A percentile compares a stretch with the other conserved stretches of the same genome.
Evolutionary conservation across 495 filamentous ascomycete genomes (phyloP).

Genomic region (Delitschia confertaspora): DNA sequence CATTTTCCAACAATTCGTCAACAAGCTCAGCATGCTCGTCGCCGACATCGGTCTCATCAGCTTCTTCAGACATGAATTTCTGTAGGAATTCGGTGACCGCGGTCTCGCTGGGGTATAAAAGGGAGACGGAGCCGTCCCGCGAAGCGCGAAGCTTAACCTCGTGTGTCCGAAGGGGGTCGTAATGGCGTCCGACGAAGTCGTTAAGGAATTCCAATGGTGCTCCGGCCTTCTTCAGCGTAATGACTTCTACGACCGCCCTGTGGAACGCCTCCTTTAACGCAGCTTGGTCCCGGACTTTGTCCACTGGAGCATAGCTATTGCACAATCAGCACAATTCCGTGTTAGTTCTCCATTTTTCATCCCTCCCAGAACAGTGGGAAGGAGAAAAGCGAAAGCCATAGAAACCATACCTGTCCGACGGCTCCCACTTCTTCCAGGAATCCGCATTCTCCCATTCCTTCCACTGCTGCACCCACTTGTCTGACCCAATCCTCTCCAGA

Average conservation of each 20-base stretch:
- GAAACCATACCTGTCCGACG: too few relatives aligned
- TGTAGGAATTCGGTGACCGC: conserved; percentile 1
- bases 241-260: conserved; percentile 52
- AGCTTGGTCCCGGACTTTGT: conserved; percentile 34
- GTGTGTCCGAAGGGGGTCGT: conserved; percentile 6
- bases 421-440: too few relatives aligned
- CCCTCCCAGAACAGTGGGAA: too few relatives aligned
- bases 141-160: conserved; percentile 7
- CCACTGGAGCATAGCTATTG: too few relatives aligned
- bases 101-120: too few relatives aligned
- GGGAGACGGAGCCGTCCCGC: too few relatives aligned
- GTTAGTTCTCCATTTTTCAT: too few relatives aligned
- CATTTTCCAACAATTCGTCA: conserved; percentile 3
- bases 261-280: conserved; percentile 41
- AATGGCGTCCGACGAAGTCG: conserved; percentile 19
- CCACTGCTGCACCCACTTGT: conserved; percentile 42
- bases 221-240: conserved; percentile 42
- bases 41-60: neutral
- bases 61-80: neutral
- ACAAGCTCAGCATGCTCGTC: neutral
- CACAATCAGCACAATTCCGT: too few relatives aligned
- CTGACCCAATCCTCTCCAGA: conserved; percentile 47
- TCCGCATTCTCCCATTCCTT: conserved; percentile 34
- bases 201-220: conserved; percentile 25
- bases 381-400: too few relatives aligned